These are phyloP conservation scores for Penicillium fimorum DNA, from an alignment of 495 filamentous ascomycete species.

Conservation along the genomic window DNA sequence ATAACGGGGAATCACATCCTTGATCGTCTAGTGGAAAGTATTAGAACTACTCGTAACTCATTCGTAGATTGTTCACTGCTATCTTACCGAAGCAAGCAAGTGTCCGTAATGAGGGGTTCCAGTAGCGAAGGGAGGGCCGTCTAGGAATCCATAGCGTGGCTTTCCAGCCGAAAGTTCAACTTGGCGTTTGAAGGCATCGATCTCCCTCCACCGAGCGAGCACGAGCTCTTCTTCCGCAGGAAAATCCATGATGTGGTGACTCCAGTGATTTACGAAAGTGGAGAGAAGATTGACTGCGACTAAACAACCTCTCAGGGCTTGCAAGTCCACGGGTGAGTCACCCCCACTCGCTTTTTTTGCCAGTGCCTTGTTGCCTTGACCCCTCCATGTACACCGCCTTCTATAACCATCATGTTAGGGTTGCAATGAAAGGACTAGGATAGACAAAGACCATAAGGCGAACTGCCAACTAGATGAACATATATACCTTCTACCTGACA, in stretches of 20 bases:
- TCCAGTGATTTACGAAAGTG: conserved; percentile 21
- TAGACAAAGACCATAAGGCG: background rate
- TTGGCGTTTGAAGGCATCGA: conserved; percentile 80
- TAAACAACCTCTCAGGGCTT: background rate
- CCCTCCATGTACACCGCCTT: conserved; percentile 18
- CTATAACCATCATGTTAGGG: background rate
- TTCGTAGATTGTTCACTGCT: too few relatives aligned
- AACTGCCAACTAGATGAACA: background rate
- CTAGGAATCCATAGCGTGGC: conserved; percentile 66
- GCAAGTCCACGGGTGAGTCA: conserved; percentile 12
- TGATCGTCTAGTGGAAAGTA: conserved; percentile 62
- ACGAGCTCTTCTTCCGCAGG: conserved; percentile 83
- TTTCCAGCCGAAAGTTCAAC: conserved; percentile 70
- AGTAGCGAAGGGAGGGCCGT: conserved; percentile 63
- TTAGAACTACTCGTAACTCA: background rate
- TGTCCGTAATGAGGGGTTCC: conserved; percentile 95
- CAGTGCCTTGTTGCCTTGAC: conserved; percentile 16
- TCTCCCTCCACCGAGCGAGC: conserved; percentile 81
- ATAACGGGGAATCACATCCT: conserved; percentile 94
- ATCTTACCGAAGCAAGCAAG: conserved; percentile 67
- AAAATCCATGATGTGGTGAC: conserved; percentile 82
- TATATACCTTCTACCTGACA: background rate
- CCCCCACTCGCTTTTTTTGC: conserved; percentile 25
- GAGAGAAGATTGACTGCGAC: conserved; percentile 17
- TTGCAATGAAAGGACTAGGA: background rate